Conservation (phyloP, 2,329 filamentous ascomycete genomes). For the Hymenoscyphus repandus region DNA sequence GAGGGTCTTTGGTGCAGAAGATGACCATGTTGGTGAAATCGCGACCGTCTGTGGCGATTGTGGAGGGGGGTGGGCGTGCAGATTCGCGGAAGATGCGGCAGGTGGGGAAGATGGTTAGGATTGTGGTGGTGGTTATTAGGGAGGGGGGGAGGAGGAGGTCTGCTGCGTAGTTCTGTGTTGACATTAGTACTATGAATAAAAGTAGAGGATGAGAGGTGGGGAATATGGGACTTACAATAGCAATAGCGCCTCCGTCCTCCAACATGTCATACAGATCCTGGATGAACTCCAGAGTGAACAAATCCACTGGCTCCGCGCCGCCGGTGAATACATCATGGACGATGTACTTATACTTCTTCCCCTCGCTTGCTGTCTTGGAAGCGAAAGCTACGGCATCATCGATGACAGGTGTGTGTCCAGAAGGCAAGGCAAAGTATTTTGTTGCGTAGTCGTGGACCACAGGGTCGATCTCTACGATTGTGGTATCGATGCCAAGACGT, state of each 20-base stretch:
- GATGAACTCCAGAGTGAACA: slow-evolving; percentile 87
- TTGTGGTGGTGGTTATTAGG: slow-evolving; percentile 74
- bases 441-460: slow-evolving; percentile 77
- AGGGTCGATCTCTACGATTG: slow-evolving; percentile 91
- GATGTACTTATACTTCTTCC: slow-evolving; percentile 75
- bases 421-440: slow-evolving; percentile 75
- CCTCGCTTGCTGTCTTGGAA: slow-evolving; percentile 36
- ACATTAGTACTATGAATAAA: slow-evolving; percentile 1
- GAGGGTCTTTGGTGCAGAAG: slow-evolving; percentile 57
- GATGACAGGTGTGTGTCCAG: slow-evolving; percentile 74
- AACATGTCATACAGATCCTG: slow-evolving; percentile 64
- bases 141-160: slow-evolving; percentile 75
- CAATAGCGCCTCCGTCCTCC: slow-evolving; percentile 74
- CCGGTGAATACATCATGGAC: slow-evolving; percentile 98
- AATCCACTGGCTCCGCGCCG: slow-evolving; percentile 79
- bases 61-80: slow-evolving; percentile 41
- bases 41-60: slow-evolving; percentile 42
- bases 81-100: slow-evolving; percentile 89
- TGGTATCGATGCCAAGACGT: slow-evolving; percentile 83
- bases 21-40: slow-evolving; percentile 97
- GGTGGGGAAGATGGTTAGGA: slow-evolving; percentile 74
- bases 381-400: slow-evolving; percentile 75
- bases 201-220: slow-evolving; percentile 10
- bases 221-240: slow-evolving; percentile 58
- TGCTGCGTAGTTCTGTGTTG: slow-evolving; percentile 79